Conservation (phyloP, 345 rosid genomes). For the Lepidium didymum region DNA sequence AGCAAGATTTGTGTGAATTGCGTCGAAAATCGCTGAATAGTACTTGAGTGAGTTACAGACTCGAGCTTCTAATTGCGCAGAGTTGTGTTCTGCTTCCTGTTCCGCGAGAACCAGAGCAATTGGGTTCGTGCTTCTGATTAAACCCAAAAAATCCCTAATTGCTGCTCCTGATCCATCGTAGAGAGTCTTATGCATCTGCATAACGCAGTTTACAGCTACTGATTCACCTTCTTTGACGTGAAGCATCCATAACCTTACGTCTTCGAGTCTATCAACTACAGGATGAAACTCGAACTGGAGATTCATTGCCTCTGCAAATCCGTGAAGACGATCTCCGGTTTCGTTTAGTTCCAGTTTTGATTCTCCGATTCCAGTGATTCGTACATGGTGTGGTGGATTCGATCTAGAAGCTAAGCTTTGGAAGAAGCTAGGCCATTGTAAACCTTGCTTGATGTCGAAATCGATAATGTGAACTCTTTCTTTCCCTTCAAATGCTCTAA, state of each 20-base stretch:
- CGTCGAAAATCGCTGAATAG: slow-evolving; percentile 79
- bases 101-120: slow-evolving; percentile 57
- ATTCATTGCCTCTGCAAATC: slow-evolving; percentile 75
- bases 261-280: slow-evolving; percentile 90
- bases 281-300: slow-evolving; percentile 93
- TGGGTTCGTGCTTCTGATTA: slow-evolving; percentile 84
- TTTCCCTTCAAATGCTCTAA: slow-evolving; percentile 88
- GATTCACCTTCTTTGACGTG: slow-evolving; percentile 87
- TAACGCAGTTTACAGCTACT: slow-evolving; percentile 73
- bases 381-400: slow-evolving; percentile 75
- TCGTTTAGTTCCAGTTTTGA: slow-evolving; percentile 86
- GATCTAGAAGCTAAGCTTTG: slow-evolving; percentile 81
- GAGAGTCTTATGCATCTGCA: slow-evolving; percentile 86
- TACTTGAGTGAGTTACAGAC: slow-evolving; percentile 65
- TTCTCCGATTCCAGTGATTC: slow-evolving; percentile 91
- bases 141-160: slow-evolving; percentile 65
- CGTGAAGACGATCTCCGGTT: slow-evolving; percentile 80
- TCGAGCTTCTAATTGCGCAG: slow-evolving; percentile 44
- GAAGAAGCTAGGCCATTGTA: slow-evolving; percentile 94
- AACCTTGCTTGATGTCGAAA: slow-evolving; percentile 95
- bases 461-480: slow-evolving; percentile 90
- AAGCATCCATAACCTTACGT: slow-evolving; percentile 98
- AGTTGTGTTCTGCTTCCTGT: slow-evolving; percentile 74
- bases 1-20: slow-evolving; percentile 51
- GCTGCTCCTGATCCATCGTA: slow-evolving; percentile 62